phyloP scores from a whole-genome alignment of 352 stramenopile genomes.

The Globisporangium carolinianum region DNA sequence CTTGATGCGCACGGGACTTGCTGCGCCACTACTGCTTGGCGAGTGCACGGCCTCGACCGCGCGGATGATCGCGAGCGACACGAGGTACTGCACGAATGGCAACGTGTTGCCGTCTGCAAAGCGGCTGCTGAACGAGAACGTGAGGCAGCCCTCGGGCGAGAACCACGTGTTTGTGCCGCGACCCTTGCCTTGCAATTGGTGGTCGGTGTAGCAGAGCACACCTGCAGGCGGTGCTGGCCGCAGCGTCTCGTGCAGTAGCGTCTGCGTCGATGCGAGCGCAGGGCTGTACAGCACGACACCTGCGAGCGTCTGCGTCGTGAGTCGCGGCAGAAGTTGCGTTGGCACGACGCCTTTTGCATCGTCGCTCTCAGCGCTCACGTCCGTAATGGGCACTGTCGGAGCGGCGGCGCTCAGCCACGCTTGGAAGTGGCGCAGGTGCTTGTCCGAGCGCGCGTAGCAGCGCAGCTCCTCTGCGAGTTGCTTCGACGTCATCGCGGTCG shows the following conservation, averaged over 20 bases:
- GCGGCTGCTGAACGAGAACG: slow-evolving; percentile 86
- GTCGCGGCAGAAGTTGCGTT: slow-evolving; percentile 34
- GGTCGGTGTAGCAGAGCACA: slow-evolving; percentile 75
- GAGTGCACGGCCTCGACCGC: slow-evolving; percentile 62
- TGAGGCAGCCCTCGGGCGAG: slow-evolving; percentile 85
- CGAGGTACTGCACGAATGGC: slow-evolving; percentile 88
- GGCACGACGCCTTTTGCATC: slow-evolving; percentile 22
- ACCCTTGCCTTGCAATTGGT: slow-evolving; percentile 75
- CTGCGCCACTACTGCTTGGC: slow-evolving; percentile 13
- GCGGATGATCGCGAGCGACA: slow-evolving; percentile 81
- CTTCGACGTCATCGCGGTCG: slow-evolving; percentile 19
- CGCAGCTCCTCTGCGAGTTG: slow-evolving; percentile 64
- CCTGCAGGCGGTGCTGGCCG: slow-evolving; percentile 50
- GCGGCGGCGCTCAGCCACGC: slow-evolving; percentile 38
- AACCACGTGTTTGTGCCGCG: slow-evolving; percentile 83
- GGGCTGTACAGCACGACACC: slow-evolving; percentile 68
- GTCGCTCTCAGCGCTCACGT: slow-evolving; percentile 15
- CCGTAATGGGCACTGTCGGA: slow-evolving; percentile 14
- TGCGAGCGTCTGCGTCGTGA: slow-evolving; percentile 58
- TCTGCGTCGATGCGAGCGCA: slow-evolving; percentile 75
- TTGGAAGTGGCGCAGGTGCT: slow-evolving; percentile 60
- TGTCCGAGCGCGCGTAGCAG: slow-evolving; percentile 70
- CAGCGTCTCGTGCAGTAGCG: slow-evolving; percentile 70
- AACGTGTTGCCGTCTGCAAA: slow-evolving; percentile 76
- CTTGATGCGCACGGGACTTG: slow-evolving; percentile 82